Conservation (phyloP, 2,329 filamentous ascomycete species). For the Clonostachys chloroleuca region DNA sequence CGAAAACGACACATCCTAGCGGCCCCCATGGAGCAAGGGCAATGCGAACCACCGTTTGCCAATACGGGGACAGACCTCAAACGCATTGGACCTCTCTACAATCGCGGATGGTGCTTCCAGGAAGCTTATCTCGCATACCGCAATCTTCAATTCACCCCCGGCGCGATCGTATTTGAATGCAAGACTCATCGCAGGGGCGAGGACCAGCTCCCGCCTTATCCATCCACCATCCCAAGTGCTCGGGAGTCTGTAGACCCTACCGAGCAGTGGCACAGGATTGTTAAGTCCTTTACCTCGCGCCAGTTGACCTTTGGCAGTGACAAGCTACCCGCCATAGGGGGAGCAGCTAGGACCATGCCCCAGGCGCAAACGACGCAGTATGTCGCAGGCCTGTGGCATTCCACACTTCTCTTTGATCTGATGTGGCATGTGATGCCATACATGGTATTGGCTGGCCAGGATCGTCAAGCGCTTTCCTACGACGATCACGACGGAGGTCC, state of each 20-base stretch:
- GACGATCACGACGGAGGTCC: no score
- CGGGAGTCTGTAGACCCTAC: no score
- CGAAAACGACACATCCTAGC: not conserved
- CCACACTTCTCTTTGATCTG: not conserved
- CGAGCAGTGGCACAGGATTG: no score
- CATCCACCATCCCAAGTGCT: not conserved
- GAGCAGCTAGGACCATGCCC: not conserved
- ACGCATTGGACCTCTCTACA: not conserved
- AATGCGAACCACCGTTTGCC: no score
- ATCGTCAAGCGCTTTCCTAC: no score
- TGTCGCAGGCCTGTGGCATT: not conserved
- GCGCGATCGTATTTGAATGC: not conserved
- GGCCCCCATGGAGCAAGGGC: no score
- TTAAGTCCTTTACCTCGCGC: not conserved
- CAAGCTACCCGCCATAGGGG: not conserved
- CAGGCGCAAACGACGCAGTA: not conserved
- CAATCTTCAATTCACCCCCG: conserved; percentile 1
- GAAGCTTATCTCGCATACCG: conserved; percentile 5
- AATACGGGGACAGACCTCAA: no score
- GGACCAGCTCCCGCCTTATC: not conserved
- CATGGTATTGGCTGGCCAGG: no score
- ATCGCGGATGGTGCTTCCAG: conserved; percentile 5
- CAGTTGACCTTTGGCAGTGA: conserved; percentile 1
- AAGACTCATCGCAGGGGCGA: not conserved
- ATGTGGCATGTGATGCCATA: not conserved